Conservation (phyloP, 208 protist species). For the Leishmania mexicana region DNA sequence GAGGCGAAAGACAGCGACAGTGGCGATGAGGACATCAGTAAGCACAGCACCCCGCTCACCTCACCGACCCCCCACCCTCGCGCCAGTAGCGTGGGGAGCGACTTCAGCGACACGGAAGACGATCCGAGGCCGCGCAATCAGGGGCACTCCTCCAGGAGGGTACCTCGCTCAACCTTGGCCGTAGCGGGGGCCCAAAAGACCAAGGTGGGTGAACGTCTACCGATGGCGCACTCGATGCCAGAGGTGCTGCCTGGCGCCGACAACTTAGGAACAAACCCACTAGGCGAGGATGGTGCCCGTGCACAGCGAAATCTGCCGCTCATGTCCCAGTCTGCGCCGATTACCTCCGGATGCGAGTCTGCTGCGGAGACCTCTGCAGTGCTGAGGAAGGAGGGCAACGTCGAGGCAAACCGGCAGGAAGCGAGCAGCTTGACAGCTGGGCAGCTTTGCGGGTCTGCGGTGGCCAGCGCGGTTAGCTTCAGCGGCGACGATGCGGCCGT, state of each 20-base stretch:
- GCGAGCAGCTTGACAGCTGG: not conserved
- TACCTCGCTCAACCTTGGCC: too few relatives aligned
- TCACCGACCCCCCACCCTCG: slow-evolving; percentile 15
- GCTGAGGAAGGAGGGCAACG: not conserved
- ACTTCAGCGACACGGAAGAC: slow-evolving; percentile 30
- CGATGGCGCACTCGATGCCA: slow-evolving; percentile 3
- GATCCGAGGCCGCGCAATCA: slow-evolving; percentile 6
- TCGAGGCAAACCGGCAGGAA: not conserved
- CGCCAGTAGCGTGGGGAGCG: slow-evolving; percentile 17
- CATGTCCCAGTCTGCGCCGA: slow-evolving; percentile 19
- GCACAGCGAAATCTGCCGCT: not conserved
- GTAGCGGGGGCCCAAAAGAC: not conserved
- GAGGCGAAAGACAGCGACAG: slow-evolving; percentile 23
- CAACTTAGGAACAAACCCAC: not conserved
- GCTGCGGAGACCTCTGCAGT: not conserved
- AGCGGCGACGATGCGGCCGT: not conserved
- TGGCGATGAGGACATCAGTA: slow-evolving; percentile 15
- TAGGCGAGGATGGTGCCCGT: not conserved
- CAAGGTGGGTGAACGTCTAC: not conserved
- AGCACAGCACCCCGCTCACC: slow-evolving; percentile 23
- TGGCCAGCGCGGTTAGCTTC: not conserved
- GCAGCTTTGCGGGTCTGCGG: not conserved
- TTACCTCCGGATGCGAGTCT: not conserved
- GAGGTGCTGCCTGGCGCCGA: not conserved
- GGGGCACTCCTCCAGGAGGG: not conserved